These are phyloP conservation scores for Fagopyrum esculentum DNA, from an alignment of 148 eudicot species.

Conservation along the genomic window DNA sequence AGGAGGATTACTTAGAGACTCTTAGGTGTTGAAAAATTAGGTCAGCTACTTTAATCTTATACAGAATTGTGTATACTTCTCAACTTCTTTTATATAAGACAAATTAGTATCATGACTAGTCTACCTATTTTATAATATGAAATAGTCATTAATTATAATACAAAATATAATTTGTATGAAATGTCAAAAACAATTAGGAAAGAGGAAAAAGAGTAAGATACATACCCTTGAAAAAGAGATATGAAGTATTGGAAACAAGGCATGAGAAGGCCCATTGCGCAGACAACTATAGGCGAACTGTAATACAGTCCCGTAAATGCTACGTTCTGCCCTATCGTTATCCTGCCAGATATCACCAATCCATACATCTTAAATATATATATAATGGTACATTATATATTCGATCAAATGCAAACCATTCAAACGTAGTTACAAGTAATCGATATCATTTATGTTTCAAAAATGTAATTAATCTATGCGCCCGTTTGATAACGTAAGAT, in stretches of 20 bases:
- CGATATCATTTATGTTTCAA: no score
- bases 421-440: no score
- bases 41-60: background rate
- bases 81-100: background rate
- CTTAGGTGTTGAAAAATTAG: constrained; percentile 7
- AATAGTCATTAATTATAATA: no score
- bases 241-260: constrained; percentile 71
- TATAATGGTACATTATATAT: background rate
- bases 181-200: background rate
- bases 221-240: constrained; percentile 48
- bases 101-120: background rate
- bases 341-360: constrained; percentile 27
- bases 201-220: background rate
- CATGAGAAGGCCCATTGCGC: constrained; percentile 72
- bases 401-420: no score
- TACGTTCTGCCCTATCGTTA: constrained; percentile 76
- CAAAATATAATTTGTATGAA: background rate
- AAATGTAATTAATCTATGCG: no score
- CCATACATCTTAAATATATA: background rate
- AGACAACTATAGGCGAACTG: constrained; percentile 80
- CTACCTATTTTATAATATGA: no score
- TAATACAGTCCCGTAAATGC: constrained; percentile 69
- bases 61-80: background rate
- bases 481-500: no score
- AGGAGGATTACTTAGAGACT: background rate